Evolutionary conservation across 2,329 filamentous ascomycete genomes (phyloP).

Genomic region (Nigrospora sphaerica): DNA sequence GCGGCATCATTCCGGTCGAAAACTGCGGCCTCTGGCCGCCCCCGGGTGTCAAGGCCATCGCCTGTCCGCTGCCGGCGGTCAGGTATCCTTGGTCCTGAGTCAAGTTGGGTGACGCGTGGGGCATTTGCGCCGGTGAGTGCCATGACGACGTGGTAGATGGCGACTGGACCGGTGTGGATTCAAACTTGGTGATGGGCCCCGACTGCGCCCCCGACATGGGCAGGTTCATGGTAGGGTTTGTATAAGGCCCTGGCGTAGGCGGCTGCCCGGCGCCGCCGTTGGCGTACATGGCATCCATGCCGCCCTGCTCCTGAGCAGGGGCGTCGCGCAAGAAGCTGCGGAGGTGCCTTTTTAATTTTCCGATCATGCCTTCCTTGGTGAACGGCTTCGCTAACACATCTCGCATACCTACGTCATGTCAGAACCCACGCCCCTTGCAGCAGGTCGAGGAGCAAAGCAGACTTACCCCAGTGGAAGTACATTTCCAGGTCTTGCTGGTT

Average conservation of each 20-base stretch:
- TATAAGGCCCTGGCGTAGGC: constrained; percentile 22
- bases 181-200: constrained; percentile 38
- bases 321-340: constrained; percentile 71
- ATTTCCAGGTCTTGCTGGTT: constrained; percentile 92
- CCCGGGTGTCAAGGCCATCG: constrained; percentile 30
- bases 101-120: constrained; percentile 41
- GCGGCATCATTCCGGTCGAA: constrained; percentile 31
- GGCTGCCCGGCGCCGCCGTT: constrained; percentile 20
- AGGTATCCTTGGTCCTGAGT: constrained; percentile 38
- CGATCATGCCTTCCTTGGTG: constrained; percentile 77
- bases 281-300: constrained; percentile 21
- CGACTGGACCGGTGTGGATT: constrained; percentile 48
- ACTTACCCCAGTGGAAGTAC: constrained; percentile 91
- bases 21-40: constrained; percentile 27
- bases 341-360: constrained; percentile 83
- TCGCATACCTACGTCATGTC: constrained; percentile 68
- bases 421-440: constrained; percentile 4
- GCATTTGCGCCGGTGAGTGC: constrained; percentile 46
- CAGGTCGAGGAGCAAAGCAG: not conserved
- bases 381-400: constrained; percentile 96
- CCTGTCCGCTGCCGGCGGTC: constrained; percentile 29
- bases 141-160: constrained; percentile 39
- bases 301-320: constrained; percentile 26
- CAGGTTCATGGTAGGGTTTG: constrained; percentile 24
- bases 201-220: constrained; percentile 22